Base-by-base conservation (phyloP, 495 filamentous ascomycete genomes). In the Talaromyces stipitatus region DNA sequence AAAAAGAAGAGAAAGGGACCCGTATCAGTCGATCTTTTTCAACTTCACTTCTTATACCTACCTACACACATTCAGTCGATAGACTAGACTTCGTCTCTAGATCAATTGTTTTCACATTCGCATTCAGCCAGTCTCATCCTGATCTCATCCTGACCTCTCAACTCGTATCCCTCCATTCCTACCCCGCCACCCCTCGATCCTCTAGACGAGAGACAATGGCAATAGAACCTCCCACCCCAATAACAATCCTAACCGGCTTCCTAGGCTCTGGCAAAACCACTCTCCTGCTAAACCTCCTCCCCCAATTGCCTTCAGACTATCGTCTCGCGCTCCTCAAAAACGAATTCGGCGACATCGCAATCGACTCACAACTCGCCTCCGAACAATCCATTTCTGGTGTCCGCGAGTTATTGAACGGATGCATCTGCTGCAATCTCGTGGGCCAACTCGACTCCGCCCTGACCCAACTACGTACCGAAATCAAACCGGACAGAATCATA, bases 401-500 rank as follows among this genome's bases (percentile, higher is more conserved):
- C 16, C 85, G 85, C 62, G 94, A 98, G 66, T 77, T 98, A 2
- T 84, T 97, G 18, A 92, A 95, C 65, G 94, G 94, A 60, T 98
- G 94, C 71, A 97, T 98, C 66, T 98, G 94, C 78, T 98, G 94
- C 74, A 98, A 97, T 66, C 85, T 97, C 14, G 91, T 98, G 53
- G 94, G 94, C 2, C 88, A 94, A 69, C 81, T 98, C 23, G 81
- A 82, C 62, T 82, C 86, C 51, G 92, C 92, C 0, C 84, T 98
- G 2, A 67, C 81, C 3, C 81, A 90, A 55, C 84, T 97, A 12
- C 76, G 78, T 48, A 65, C 72, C 36, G 73, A 79, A 33, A 75
- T 83, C 11, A 27, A 59, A 0, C 92, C 90, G 0, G 88, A 96
- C 67, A 80, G 94, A 22, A 94, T 98, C 67, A 82, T 97, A 47